phyloP scores from a whole-genome alignment of 2,329 filamentous ascomycete species.

The Decorospora gaudefroyi region DNA sequence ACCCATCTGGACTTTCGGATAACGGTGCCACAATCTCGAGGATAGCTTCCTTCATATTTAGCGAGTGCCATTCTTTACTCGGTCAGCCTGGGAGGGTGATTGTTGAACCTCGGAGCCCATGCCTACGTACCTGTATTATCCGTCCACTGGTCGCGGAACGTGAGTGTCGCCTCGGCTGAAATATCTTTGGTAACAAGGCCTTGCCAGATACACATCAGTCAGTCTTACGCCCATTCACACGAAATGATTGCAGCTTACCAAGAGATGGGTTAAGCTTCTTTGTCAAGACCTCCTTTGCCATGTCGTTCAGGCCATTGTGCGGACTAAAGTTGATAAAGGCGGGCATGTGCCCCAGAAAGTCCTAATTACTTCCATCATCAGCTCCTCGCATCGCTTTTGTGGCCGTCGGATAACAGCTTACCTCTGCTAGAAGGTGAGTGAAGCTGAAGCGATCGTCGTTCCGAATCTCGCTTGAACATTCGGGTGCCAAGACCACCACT shows the following conservation, averaged over 20 bases:
- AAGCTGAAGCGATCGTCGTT: neutral
- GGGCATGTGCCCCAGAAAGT: neutral
- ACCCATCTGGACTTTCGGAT: too few species aligned
- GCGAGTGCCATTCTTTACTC: neutral
- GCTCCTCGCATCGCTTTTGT: neutral
- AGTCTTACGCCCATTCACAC: neutral
- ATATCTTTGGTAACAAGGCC: constrained; percentile 3
- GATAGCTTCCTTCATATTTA: neutral
- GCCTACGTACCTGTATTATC: neutral
- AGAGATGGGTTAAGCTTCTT: constrained; percentile 1
- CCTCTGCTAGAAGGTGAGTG: constrained; percentile 2
- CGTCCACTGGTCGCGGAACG: constrained; percentile 1
- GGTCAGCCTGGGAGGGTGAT: neutral
- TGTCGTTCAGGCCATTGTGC: constrained; percentile 1
- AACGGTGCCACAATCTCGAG: neutral
- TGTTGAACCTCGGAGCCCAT: neutral
- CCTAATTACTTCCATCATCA: neutral
- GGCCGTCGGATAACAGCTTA: neutral
- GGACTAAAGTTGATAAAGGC: constrained; percentile 1
- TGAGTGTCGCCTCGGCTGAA: neutral
- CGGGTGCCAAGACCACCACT: constrained; percentile 1
- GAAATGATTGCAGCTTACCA: neutral
- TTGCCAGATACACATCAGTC: neutral
- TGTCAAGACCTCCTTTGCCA: neutral
- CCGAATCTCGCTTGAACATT: neutral